Base-by-base conservation (phyloP, 805 yeast species). In the Clavispora vitiphila region DNA sequence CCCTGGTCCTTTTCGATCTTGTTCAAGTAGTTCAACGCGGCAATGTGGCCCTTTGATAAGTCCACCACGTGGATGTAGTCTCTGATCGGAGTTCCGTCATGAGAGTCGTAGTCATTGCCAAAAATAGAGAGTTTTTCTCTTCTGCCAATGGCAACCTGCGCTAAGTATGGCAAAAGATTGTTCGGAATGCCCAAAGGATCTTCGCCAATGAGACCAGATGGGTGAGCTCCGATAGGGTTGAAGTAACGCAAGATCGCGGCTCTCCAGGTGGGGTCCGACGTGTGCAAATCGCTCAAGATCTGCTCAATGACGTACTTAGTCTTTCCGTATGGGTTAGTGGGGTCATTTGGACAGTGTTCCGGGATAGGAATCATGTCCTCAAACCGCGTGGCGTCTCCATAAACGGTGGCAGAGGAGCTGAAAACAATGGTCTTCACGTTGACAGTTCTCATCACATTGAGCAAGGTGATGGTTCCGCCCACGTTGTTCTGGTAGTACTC, bases 161-260 rank as follows among this genome's bases (percentile, higher is more conserved):
- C 86, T 57, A 86, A 69, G 57, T 67, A 81, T 4, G 93, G 93
- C 49, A 86, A 67, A 51, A 86, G 64, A 53, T 86, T 85, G 64
- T 83, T 83, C 37, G 95, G 91, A 39, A 79, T 71, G 11, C 90
- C 90, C 46, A 77, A 67, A 6, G 90, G 90, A 58, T 85, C 90
- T 56, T 86, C 95, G 29, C 95, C 95, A 45, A 86, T 71, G 26
- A 78, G 62, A 10, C 93, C 93, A 2, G 87, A 78, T 3, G 90
- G 86, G 57, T 86, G 95, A 14, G 93, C 91, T 29, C 95, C 95
- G 50, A 84, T 83, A 26, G 95, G 93, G 56, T 86, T 85, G 68
- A 84, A 86, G 63, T 85, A 86, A 43, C 93, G 74, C 54, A 86
- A 66, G 38, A 84, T 71, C 4, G 89, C 91, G 30, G 71, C 61